Base-by-base conservation (phyloP, 495 filamentous ascomycete species). In the Pseudomonodictys pantanalensis region DNA sequence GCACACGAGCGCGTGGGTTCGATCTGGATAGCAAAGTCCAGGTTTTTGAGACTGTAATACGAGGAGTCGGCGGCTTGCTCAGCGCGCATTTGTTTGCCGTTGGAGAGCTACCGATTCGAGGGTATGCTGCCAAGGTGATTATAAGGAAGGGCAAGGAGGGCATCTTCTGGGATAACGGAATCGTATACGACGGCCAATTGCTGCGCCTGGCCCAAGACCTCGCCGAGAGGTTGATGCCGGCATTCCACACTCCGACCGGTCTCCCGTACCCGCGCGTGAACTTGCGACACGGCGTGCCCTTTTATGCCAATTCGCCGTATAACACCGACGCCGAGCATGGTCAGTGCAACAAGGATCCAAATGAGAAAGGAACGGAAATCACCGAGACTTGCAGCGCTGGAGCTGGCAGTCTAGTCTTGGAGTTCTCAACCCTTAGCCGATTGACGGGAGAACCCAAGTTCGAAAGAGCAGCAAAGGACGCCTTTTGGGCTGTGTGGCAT, bases 11-110 rank as follows among this genome's bases (percentile, higher is more conserved):
- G n/a, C 80, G 87, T 30, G 93, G 91, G 2, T 98, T 97, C 62
- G 91, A 98, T 74, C 77, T 97, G 38, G 92, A 98, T 72, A 95
- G 91, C 72, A 97, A 97, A 72, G 93, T 98, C 8, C 90, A 98
- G 73, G 90, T 98, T 30, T 98, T 98, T 69, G 93, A 98, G 73
- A 96, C 91, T 1, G 91, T 96, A 9, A 98, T 98, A 69, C 80
- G 93, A 61, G 92, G 92, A 25, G 81, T 98, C 48, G 93, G 95
- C 17, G 93, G 93, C 20, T 74, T 98, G 28, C 76, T 98, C 43
- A 95, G 90, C 64, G 90, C 95, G 6, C 93, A 98, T 75, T 77
- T 96, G 23, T 98, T 97, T 71, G 91, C 93, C 12, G 76, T 91
- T 43, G 92, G 90, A 32, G 91, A 93, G 22, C 75, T 96, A 32